Evolutionary conservation across 495 filamentous ascomycete genomes (phyloP).

Genomic region (Thermochaetoides thermophila): DNA sequence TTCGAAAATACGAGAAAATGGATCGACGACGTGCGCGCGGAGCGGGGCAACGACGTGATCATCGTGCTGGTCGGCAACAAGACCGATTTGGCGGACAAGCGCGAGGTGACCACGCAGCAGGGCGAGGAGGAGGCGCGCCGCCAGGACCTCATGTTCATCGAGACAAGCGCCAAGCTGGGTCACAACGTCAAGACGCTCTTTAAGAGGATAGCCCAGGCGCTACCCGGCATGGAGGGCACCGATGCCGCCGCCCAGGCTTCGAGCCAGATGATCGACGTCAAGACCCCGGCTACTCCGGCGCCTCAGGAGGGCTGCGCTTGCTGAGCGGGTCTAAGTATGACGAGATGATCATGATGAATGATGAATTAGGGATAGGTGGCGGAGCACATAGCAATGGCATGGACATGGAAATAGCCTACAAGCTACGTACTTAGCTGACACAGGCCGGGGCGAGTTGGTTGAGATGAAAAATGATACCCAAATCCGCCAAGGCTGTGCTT

Average conservation of each 20-base stretch:
- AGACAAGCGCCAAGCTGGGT: conserved; percentile 94
- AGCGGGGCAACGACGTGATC: conserved; percentile 94
- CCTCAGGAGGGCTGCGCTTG: conserved; percentile 74
- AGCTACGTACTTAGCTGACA: too few relatives aligned
- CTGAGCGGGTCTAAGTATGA: conserved; percentile 23
- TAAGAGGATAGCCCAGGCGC: conserved; percentile 89
- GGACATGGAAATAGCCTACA: too few relatives aligned
- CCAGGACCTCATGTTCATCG: conserved; percentile 93
- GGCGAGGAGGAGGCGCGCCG: conserved; percentile 98
- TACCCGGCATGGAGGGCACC: conserved; percentile 92
- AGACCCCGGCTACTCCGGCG: conserved; percentile 53
- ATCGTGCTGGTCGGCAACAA: conserved; percentile 98
- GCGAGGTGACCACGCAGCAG: conserved; percentile 85
- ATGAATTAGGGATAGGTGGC: too few relatives aligned
- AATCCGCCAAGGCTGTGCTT: neutral
- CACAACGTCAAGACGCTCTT: conserved; percentile 97
- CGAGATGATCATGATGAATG: conserved; percentile 1
- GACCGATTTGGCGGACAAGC: conserved; percentile 94
- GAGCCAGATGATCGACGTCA: conserved; percentile 86
- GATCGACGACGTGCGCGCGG: conserved; percentile 95
- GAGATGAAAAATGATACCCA: neutral
- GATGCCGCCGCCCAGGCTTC: conserved; percentile 46
- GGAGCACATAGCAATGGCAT: too few relatives aligned
- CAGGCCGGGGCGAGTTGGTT: neutral
- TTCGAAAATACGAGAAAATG: conserved; percentile 98